Percentiles rank a stretch among this genome's conserved stretches.
Evolutionary conservation across 192 early-diverging fungal genomes (phyloP).

Genomic region (Umbelopsis ramanniana): DNA sequence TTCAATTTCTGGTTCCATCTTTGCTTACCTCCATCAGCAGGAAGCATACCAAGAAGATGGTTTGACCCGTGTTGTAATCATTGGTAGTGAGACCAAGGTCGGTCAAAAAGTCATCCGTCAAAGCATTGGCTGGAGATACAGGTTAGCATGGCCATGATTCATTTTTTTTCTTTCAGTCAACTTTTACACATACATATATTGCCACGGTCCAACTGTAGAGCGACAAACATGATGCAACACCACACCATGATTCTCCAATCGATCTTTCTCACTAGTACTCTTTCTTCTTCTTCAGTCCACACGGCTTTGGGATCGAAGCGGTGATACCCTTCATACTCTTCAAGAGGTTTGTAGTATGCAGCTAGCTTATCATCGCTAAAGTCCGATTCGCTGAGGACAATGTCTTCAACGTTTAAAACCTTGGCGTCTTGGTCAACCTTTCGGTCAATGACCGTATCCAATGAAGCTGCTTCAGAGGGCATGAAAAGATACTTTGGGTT

Average conservation of each 20-base stretch:
- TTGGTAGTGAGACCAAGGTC: constrained; percentile 46
- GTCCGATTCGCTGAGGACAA: neutral
- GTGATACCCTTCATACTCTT: constrained; percentile 18
- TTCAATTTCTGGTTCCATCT: neutral
- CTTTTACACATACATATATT: constrained; percentile 32
- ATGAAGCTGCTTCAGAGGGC: neutral
- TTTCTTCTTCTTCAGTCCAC: constrained; percentile 53
- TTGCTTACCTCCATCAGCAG: neutral
- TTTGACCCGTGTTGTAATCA: constrained; percentile 50
- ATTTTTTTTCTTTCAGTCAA: neutral
- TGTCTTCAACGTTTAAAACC: neutral
- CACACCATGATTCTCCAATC: constrained; percentile 49
- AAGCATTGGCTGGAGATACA: constrained; percentile 37
- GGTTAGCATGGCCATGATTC: no score
- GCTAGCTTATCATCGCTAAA: neutral
- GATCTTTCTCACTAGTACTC: constrained; percentile 49
- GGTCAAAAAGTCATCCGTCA: constrained; percentile 46
- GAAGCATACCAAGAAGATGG: constrained; percentile 50
- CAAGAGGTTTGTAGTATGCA: neutral
- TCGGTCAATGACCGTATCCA: neutral
- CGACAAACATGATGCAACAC: constrained; percentile 57
- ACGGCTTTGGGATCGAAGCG: constrained; percentile 39
- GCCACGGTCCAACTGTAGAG: constrained; percentile 55
- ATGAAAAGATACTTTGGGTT: neutral
- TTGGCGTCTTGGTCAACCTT: neutral